Evolutionary conservation across 2,329 filamentous ascomycete species (phyloP), one percentile per base, ranked within the genome.

Genomic region (Colletotrichum incanum): DNA sequence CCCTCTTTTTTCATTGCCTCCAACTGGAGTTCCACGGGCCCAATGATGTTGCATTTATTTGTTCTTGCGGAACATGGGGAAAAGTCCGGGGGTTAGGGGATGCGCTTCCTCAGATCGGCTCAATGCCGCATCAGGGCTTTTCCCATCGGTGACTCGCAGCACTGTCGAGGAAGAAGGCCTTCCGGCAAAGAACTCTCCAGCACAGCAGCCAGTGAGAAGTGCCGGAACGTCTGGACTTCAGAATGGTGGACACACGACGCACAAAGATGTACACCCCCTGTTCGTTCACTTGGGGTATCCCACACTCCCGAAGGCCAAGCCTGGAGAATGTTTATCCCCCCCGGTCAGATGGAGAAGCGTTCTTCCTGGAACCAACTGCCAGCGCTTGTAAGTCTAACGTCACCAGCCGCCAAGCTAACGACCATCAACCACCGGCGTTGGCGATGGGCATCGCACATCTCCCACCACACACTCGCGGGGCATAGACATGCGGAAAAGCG

Each of bases 101-200:
- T 55, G 50, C 60, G 37, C 50, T 52, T 63, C 34, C 52, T 52
- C 34, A 55, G 62, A 55, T 55, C 26, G 69, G 50, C 23, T 34
- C 28, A n/a, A 26, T 26, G 28, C 61, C 58, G 60, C 52, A 65
- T 45, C 52, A 63, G 58, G 68, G 54, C 59, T 72, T 60, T 59
- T 54, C 65, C 47, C 54, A 71, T 68, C n/a, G 59, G 65, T 49
- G 59, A 54, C 28, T 45, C n/a, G 59, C n/a, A 18, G 43, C 61
- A 49, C 23, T 41, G 26, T 47, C 56, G 7, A 47, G 18, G 37
- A 43, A 50, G 37, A 43, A 50, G 56, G 64, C 31, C 50, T 56
- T 47, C 68, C 70, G 70, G 70, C 70, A 72, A 72, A 72, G 65
- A 45, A 72, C 70, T 72, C 70, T 72, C 70, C 70, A 68, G 65